A percentile compares a stretch with the other conserved stretches of the same genome.
Conservation (phyloP, 257 asterid genomes). For the Solanum bulbocastanum region DNA sequence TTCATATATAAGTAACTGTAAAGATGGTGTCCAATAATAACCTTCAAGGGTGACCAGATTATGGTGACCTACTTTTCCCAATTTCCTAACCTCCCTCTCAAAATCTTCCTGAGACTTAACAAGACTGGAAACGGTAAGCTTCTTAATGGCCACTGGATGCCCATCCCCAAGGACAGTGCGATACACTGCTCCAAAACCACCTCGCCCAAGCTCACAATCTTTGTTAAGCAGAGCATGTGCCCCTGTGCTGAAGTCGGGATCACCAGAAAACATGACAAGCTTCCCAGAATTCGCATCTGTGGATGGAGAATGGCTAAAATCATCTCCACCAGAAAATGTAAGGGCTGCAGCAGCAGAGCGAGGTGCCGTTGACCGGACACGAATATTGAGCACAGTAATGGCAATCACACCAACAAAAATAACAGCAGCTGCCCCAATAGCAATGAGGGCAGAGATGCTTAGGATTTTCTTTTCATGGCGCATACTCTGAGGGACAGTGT, state of each 20-base stretch:
- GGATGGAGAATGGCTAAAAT: slow-evolving; percentile 50
- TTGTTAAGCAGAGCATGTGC: slow-evolving; percentile 74
- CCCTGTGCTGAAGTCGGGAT: slow-evolving; percentile 67
- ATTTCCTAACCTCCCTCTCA: slow-evolving; percentile 60
- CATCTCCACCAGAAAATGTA: slow-evolving; percentile 64
- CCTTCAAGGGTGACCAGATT: slow-evolving; percentile 74
- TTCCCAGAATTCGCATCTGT: slow-evolving; percentile 68
- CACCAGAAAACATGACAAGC: slow-evolving; percentile 86
- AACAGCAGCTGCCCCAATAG: slow-evolving; percentile 82
- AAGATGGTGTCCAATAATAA: slow-evolving; percentile 82
- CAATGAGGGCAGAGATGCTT: slow-evolving; percentile 78
- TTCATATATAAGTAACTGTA: slow-evolving; percentile 81
- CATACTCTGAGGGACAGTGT: slow-evolving; percentile 28
- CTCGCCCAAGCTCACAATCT: slow-evolving; percentile 88
- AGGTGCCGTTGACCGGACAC: slow-evolving; percentile 51
- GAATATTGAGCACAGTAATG: slow-evolving; percentile 70
- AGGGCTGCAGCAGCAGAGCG: slow-evolving; percentile 52
- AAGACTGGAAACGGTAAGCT: slow-evolving; percentile 71
- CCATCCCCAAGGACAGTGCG: slow-evolving; percentile 67
- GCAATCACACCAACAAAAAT: slow-evolving; percentile 81
- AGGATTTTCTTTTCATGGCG: slow-evolving; percentile 65
- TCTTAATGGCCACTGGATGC: slow-evolving; percentile 73
- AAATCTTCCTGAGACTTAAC: slow-evolving; percentile 77
- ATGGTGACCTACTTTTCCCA: slow-evolving; percentile 51
- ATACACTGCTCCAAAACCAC: slow-evolving; percentile 89